Conservation (phyloP, 1,139 yeast species). For the Blastobotrys niveus region DNA sequence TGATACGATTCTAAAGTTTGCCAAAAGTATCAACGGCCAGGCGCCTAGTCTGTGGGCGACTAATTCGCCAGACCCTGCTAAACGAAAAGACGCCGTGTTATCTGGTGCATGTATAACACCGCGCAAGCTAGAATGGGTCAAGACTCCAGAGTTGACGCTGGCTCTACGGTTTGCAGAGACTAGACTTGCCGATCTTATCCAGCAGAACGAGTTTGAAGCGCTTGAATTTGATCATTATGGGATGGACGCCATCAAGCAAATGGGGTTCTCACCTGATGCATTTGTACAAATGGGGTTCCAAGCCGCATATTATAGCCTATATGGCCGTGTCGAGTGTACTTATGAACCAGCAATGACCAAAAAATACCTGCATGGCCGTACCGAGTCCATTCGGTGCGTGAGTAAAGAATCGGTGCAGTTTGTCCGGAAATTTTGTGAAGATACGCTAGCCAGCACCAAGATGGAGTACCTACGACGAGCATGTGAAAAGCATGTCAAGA, state of each 20-base stretch:
- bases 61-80: constrained; percentile 43
- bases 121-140: constrained; percentile 82
- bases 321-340: constrained; percentile 89
- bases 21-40: constrained; percentile 71
- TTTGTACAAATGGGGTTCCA: constrained; percentile 93
- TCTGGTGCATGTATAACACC: constrained; percentile 51
- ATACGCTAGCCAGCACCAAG: constrained; percentile 56
- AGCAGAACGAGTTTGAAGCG: constrained; percentile 82
- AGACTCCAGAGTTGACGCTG: constrained; percentile 68
- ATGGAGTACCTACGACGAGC: constrained; percentile 59
- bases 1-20: constrained; percentile 82
- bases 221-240: constrained; percentile 76
- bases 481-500: constrained; percentile 60
- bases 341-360: constrained; percentile 98
- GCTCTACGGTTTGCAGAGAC: constrained; percentile 90
- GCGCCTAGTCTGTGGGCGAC: constrained; percentile 74
- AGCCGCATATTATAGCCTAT: constrained; percentile 84
- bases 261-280: constrained; percentile 92
- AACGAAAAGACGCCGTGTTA: constrained; percentile 40
- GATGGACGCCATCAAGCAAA: constrained; percentile 67
- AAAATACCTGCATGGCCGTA: constrained; percentile 77
- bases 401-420: constrained; percentile 73
- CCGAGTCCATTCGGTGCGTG: constrained; percentile 86
- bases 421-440: constrained; percentile 80
- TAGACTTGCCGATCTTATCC: constrained; percentile 74